Conservation (phyloP, 176 grass and related monocot species). For the Tuctoria greenei region DNA sequence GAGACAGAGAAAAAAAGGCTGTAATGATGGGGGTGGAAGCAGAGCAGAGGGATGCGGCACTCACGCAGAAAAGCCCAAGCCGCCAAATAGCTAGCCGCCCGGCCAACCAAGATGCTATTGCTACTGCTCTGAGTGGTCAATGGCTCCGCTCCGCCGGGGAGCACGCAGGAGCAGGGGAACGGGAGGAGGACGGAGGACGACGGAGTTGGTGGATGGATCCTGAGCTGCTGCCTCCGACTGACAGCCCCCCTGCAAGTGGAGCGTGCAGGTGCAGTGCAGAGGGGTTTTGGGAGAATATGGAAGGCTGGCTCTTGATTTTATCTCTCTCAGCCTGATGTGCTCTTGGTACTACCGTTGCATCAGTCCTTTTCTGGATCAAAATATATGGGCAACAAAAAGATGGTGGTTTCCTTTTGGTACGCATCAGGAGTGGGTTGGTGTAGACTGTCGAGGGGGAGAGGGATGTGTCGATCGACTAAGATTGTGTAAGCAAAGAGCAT, state of each 20-base stretch:
- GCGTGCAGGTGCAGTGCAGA: constrained; percentile 24
- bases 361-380: constrained; percentile 6
- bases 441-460: background rate
- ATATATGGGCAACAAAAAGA: constrained; percentile 32
- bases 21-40: constrained; percentile 53
- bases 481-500: constrained; percentile 25
- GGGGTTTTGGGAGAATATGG: constrained; percentile 27
- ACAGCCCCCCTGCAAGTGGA: constrained; percentile 40
- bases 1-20: constrained; percentile 43
- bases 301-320: background rate
- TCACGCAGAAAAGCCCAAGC: constrained; percentile 53
- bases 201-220: constrained; percentile 63
- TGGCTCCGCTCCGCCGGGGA: constrained; percentile 9
- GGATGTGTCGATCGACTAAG: constrained; percentile 22
- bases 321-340: background rate
- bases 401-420: background rate
- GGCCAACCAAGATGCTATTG: background rate
- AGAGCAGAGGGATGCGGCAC: constrained; percentile 24
- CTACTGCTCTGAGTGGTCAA: constrained; percentile 47
- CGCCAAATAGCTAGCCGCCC: constrained; percentile 41
- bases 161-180: background rate
- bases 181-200: background rate
- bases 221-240: constrained; percentile 19
- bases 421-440: constrained; percentile 1
- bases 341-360: background rate